Conservation (phyloP, 169 alveolate species). For the Theileria equi region DNA sequence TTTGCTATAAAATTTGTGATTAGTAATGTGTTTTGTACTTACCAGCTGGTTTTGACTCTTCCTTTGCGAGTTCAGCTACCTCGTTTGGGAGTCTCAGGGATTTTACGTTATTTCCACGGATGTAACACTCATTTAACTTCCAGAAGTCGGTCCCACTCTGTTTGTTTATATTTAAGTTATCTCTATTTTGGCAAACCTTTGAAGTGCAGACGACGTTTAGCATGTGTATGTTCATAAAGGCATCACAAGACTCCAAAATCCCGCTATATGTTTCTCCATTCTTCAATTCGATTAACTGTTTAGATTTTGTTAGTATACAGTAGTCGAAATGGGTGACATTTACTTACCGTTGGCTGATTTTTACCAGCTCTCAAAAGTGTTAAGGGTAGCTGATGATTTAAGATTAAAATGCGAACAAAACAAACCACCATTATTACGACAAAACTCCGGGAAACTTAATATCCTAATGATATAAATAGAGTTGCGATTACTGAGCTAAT, state of each 20-base stretch:
- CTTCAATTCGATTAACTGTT: constrained; percentile 80
- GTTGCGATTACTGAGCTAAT: too few species aligned
- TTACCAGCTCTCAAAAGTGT: constrained; percentile 79
- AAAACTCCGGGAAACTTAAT: too few species aligned
- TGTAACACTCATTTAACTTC: constrained; percentile 78
- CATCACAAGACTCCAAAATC: constrained; percentile 76
- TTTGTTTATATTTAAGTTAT: background rate
- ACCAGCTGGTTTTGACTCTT: constrained; percentile 69
- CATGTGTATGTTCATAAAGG: constrained; percentile 81
- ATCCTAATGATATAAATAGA: too few species aligned
- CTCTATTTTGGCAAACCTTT: constrained; percentile 30
- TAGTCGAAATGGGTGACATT: background rate
- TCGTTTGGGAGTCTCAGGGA: constrained; percentile 80
- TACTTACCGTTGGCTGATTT: constrained; percentile 80
- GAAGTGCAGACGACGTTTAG: constrained; percentile 80
- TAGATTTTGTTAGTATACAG: background rate
- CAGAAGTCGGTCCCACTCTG: constrained; percentile 77
- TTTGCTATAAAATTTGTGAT: background rate
- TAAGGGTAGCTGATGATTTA: constrained; percentile 73
- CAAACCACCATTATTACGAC: constrained; percentile 33
- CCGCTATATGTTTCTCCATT: constrained; percentile 85
- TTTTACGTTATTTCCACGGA: constrained; percentile 82
- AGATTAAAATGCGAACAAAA: background rate
- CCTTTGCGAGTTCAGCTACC: constrained; percentile 75
- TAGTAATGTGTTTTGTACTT: background rate